Base-by-base conservation (phyloP, 768 basidiomycete genomes). In the Boletus insuetus region DNA sequence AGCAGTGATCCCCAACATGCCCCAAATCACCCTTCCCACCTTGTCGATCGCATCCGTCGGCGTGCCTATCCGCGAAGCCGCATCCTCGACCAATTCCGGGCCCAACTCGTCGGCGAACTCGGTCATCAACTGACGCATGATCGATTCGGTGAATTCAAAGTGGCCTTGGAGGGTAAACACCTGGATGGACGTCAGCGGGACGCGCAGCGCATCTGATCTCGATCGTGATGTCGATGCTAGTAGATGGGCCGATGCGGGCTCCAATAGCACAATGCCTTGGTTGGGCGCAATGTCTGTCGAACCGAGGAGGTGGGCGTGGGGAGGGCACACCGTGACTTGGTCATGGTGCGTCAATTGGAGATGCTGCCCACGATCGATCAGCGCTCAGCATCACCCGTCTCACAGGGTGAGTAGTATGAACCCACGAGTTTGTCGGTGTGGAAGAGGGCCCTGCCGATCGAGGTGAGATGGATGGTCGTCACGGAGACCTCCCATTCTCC, bases 311-410 rank as follows among this genome's bases (percentile, higher is more conserved):
- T 84, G 74, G 63, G 88, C 79, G 7, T 61, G 59, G 66, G 65
- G 73, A 0, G 88, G 82, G 5, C 79, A 64, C 0, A 66, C 55
- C 1, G 91, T 87, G 46, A 96, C 89, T 68, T 94, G 87, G 72
- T 97, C 95, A 39, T 84, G 79, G 72, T 97, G 95, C 88, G 93
- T 87, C 73, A 92, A 79, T 70, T 93, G 84, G 53, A 94, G 78
- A 47, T 80, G 82, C 90, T 92, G 69, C 19, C 46, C 31, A 4
- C 19, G 13, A 6, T 4, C 22, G 22, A 22, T 22, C 22, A 22
- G 22, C 22, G 22, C 22, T 24, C 24, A 24, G 24, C 24, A 24
- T 24, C 24, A 24, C 24, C 24, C 24, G 24, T 24, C 24, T 24
- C 4, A 24, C 24, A 24, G 5, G 24, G 24, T 24, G 24, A 24